Evolutionary conservation across 2,329 filamentous ascomycete genomes (phyloP), one percentile per base, ranked within the genome.

Genomic region (Aspergillus quadrilineatus): DNA sequence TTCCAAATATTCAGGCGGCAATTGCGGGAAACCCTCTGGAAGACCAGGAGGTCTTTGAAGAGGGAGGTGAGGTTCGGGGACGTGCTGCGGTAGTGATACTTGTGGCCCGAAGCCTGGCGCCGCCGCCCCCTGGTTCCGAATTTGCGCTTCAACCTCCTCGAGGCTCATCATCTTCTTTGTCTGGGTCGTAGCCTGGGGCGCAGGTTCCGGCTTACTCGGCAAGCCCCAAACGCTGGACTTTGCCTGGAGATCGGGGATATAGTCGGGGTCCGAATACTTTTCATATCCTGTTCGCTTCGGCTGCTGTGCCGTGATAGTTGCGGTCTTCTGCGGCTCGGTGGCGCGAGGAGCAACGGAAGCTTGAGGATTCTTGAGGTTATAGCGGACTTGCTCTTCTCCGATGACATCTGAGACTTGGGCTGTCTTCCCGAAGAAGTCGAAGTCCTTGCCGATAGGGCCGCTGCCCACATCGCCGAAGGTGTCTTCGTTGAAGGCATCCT

Each of bases 401-500:
- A 99, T 89, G 36, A 89, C 92, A 75, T 87, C 83, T 17, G 92
- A 83, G 41, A 96, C 89, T 74, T 92, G 86, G 56, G 92, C 92
- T 6, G 94, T 99, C 69, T 90, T 87, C 41, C 92, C 92, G 63
- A 95, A 96, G 76, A 97, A 99, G 74, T 99, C 94, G 68, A 97
- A 97, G 74, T 99, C 93, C 72, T 90, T 95, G 69, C 92, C 92
- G 57, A 94, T 85, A 9, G 80, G 74, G 37, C 72, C 63, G 15
- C 72, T 69, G 15, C 73, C 77, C 36, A 74, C 82, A 56, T 75
- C 76, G 58, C 84, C 90, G 71, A 99, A 99, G 1, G 94, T 99
- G 71, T 97, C 94, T 67, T 97, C 91, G 74, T 99, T 99, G 81
- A 97, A 91, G 50, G 84, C 91, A 79, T 99, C 94, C 68, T 93